Percentiles rank a stretch among this genome's conserved stretches.
Conservation (phyloP, 441 rosid species). For the Jatropha podagrica region DNA sequence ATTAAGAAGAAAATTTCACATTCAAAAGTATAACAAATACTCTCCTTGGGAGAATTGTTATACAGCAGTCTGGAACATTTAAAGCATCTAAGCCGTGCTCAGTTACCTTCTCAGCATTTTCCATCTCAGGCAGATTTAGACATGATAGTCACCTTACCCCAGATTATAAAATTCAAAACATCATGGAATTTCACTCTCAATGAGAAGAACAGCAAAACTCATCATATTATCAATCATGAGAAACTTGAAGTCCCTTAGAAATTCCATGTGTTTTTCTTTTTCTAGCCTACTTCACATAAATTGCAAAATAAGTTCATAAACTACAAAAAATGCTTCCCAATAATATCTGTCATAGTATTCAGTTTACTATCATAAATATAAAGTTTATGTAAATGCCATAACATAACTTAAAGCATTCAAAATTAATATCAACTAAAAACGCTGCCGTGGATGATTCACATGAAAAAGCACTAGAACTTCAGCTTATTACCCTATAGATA, state of each 20-base stretch:
- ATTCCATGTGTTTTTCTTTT: neutral
- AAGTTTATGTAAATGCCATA: neutral
- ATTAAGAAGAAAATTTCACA: neutral
- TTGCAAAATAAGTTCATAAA: neutral
- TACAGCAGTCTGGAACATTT: neutral
- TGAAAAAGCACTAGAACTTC: neutral
- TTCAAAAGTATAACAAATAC: neutral
- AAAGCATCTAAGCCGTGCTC: neutral
- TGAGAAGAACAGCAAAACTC: slow-evolving; percentile 10
- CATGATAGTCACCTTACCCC: neutral
- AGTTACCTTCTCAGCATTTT: neutral
- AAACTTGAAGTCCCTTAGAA: neutral
- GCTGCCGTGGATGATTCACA: neutral
- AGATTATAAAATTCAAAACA: neutral
- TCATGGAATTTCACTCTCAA: neutral
- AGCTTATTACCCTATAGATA: slow-evolving; percentile 41
- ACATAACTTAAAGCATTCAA: neutral
- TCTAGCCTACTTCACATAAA: neutral
- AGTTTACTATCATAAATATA: neutral
- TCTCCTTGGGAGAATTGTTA: neutral
- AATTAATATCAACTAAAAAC: neutral
- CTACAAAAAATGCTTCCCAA: neutral
- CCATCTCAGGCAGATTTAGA: neutral
- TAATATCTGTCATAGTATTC: neutral
- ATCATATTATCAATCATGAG: neutral